Conservation (phyloP, 768 basidiomycete genomes). For the Russula lepida region DNA sequence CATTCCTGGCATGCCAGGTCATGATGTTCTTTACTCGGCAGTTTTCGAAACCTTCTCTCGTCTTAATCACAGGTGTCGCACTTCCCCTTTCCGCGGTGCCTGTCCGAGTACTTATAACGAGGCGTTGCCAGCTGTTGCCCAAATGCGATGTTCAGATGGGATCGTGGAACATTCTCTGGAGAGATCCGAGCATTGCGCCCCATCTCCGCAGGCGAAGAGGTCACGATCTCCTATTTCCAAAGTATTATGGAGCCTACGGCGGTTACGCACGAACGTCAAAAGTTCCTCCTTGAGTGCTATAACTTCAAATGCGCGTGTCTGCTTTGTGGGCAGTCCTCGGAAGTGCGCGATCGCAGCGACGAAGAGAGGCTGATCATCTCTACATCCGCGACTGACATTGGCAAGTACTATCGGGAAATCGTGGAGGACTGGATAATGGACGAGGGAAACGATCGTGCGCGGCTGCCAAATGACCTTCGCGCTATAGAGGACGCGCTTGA, state of each 20-base stretch:
- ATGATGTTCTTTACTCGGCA: slow-evolving; percentile 21
- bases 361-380: not conserved
- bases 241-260: not conserved
- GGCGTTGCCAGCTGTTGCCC: slow-evolving; percentile 23
- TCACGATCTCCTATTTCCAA: slow-evolving; percentile 27
- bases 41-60: slow-evolving; percentile 23
- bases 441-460: not conserved
- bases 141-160: slow-evolving; percentile 22
- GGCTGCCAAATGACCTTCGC: not conserved
- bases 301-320: slow-evolving; percentile 29
- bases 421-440: not conserved
- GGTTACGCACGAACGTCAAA: slow-evolving; percentile 23
- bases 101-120: not conserved
- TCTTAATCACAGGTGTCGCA: slow-evolving; percentile 19
- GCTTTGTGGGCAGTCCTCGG: slow-evolving; percentile 24
- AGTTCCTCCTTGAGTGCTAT: slow-evolving; percentile 24
- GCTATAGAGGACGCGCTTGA: not conserved
- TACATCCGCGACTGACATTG: not conserved
- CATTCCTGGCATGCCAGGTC: slow-evolving; percentile 5
- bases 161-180: slow-evolving; percentile 26
- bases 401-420: slow-evolving; percentile 2
- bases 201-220: slow-evolving; percentile 29
- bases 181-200: slow-evolving; percentile 25
- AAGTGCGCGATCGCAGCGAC: slow-evolving; percentile 13
- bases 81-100: not conserved